Evolutionary conservation across 2,329 filamentous ascomycete genomes (phyloP).

Genomic region (Allantophomopsis cytisporea): DNA sequence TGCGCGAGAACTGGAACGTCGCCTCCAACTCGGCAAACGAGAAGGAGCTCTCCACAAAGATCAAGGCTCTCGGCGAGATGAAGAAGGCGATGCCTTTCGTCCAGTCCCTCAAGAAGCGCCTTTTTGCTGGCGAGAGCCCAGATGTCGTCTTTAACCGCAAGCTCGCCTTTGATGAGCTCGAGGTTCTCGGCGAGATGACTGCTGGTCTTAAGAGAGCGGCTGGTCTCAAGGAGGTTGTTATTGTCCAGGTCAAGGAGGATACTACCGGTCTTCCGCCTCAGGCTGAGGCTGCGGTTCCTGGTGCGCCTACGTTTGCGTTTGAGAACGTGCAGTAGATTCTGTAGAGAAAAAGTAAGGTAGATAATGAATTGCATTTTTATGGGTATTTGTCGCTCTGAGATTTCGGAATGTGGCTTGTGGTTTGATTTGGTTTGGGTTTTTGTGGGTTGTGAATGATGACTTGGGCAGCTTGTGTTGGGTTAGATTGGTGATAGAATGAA

Average conservation of each 20-base stretch:
- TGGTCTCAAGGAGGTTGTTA: constrained; percentile 55
- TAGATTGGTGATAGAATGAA: no score
- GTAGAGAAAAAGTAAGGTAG: no score
- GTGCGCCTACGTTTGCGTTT: constrained; percentile 71
- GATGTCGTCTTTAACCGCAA: constrained; percentile 68
- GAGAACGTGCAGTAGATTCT: constrained; percentile 46
- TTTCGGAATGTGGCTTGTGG: no score
- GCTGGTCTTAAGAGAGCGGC: constrained; percentile 65
- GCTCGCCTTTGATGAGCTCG: constrained; percentile 74
- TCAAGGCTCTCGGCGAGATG: constrained; percentile 76
- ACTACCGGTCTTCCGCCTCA: constrained; percentile 38
- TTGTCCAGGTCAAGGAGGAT: constrained; percentile 58
- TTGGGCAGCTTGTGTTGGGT: no score
- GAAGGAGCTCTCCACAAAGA: constrained; percentile 64
- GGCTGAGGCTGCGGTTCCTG: constrained; percentile 69
- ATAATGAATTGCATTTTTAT: no score
- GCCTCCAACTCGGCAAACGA: constrained; percentile 54
- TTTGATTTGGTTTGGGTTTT: no score
- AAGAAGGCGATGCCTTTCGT: constrained; percentile 99
- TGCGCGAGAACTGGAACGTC: constrained; percentile 56
- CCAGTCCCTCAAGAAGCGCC: constrained; percentile 70
- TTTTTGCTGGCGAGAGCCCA: constrained; percentile 56
- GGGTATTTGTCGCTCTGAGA: no score
- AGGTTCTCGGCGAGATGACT: constrained; percentile 65
- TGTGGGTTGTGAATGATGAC: no score